Percentiles rank a stretch among this genome's conserved stretches.
Conservation (phyloP, 495 filamentous ascomycete species). For the Staphylotrichum longicolle region DNA sequence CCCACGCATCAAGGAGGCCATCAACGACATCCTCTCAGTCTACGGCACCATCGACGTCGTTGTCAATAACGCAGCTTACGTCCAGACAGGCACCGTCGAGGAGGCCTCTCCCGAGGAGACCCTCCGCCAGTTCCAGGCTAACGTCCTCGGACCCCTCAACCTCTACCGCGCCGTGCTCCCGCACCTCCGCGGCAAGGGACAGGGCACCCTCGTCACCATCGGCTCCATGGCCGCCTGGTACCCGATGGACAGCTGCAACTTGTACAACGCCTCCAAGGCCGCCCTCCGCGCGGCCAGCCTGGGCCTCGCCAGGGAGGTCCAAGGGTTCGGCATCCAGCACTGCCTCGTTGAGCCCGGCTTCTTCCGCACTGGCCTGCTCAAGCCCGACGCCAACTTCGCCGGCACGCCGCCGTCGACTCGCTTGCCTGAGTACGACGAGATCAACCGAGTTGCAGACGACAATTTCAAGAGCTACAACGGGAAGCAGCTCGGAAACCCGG, state of each 20-base stretch:
- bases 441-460: slow-evolving; percentile 13
- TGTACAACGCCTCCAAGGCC: slow-evolving; percentile 56
- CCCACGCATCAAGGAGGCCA: slow-evolving; percentile 32
- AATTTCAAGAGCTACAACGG: slow-evolving; percentile 16
- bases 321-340: slow-evolving; percentile 46
- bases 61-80: slow-evolving; percentile 50
- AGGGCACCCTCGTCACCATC: slow-evolving; percentile 51
- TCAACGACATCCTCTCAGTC: slow-evolving; percentile 30
- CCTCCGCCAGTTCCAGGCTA: slow-evolving; percentile 39
- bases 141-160: slow-evolving; percentile 46
- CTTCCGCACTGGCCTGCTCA: slow-evolving; percentile 49
- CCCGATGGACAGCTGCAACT: slow-evolving; percentile 33
- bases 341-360: slow-evolving; percentile 50
- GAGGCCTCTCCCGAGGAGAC: slow-evolving; percentile 33
- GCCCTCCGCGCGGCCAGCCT: slow-evolving; percentile 41
- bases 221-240: slow-evolving; percentile 46
- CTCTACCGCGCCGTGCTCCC: slow-evolving; percentile 49
- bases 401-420: slow-evolving; percentile 7
- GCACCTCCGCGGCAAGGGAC: slow-evolving; percentile 41
- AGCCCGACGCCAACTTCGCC: slow-evolving; percentile 23
- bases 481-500: slow-evolving; percentile 36
- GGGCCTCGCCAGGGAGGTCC: slow-evolving; percentile 44
- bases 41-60: slow-evolving; percentile 48
- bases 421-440: slow-evolving; percentile 26
- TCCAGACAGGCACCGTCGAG: slow-evolving; percentile 44